These are phyloP conservation scores for Endothia cerciana DNA, from an alignment of 2,329 filamentous ascomycete species.

Conservation along the genomic window DNA sequence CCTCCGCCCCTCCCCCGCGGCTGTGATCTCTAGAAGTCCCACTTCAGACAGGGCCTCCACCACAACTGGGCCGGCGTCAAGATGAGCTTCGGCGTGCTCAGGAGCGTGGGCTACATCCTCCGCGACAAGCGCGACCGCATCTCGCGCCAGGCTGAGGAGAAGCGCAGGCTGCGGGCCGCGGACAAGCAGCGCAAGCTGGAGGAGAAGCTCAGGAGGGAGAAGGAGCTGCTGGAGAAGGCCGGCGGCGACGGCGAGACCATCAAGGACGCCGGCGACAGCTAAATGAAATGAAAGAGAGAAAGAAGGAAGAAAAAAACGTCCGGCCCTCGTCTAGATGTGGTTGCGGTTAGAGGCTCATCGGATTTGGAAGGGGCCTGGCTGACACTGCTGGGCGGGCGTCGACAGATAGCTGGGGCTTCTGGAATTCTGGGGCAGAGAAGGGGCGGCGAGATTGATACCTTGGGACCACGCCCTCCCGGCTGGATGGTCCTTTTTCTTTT, in stretches of 20 bases:
- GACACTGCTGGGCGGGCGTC: no score
- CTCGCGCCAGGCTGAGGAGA: conserved; percentile 37
- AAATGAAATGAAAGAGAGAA: no score
- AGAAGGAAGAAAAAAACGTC: no score
- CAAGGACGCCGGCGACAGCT: background rate
- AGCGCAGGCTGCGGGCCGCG: conserved; percentile 37
- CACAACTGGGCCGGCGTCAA: conserved; percentile 43
- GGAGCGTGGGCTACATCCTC: conserved; percentile 41
- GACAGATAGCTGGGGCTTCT: no score
- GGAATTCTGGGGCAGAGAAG: no score
- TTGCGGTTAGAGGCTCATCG: no score
- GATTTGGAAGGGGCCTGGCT: no score
- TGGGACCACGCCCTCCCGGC: background rate
- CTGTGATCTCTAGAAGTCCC: conserved; percentile 37
- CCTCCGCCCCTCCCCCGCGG: no score
- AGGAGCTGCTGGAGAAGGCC: conserved; percentile 24
- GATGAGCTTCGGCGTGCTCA: conserved; percentile 39
- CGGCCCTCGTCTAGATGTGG: no score
- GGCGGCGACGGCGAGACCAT: conserved; percentile 6
- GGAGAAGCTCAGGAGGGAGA: conserved; percentile 24
- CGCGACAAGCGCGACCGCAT: conserved; percentile 42
- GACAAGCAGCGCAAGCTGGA: conserved; percentile 39
- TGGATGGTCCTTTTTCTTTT: conserved; percentile 7
- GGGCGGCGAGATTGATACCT: conserved; percentile 9
- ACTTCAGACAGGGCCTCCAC: conserved; percentile 42